A percentile compares a stretch with the other conserved stretches of the same genome.
phyloP scores from a whole-genome alignment of 192 early-diverging fungal species.

The Borealophlyctis nickersoniae region DNA sequence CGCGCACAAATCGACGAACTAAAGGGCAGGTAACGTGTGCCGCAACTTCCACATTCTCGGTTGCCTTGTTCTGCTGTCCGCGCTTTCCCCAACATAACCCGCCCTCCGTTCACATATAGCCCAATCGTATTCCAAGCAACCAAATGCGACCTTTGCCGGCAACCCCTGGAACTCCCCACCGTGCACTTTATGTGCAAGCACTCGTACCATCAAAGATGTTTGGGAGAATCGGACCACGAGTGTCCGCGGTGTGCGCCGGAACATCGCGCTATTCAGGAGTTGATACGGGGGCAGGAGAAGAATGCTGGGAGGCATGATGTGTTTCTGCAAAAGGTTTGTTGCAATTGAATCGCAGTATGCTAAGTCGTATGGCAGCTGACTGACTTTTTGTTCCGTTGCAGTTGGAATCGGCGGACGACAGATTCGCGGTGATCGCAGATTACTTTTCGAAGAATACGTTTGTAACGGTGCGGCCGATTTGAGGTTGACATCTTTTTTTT shows the following conservation, averaged over 20 bases:
- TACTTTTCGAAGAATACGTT: constrained; percentile 90
- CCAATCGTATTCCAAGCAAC: constrained; percentile 46
- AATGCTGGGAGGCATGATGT: constrained; percentile 74
- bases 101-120: constrained; percentile 15
- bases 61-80: background rate
- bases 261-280: constrained; percentile 77
- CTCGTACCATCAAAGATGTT: constrained; percentile 79
- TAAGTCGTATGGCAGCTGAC: too few species aligned
- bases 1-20: constrained; percentile 79
- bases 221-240: constrained; percentile 46
- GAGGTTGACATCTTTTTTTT: too few species aligned
- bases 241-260: constrained; percentile 73
- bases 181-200: constrained; percentile 95
- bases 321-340: constrained; percentile 70
- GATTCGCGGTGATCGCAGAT: constrained; percentile 83
- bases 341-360: too few species aligned
- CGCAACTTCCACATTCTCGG: background rate
- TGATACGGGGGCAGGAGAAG: constrained; percentile 72
- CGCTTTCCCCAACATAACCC: background rate
- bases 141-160: constrained; percentile 46
- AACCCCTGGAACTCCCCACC: constrained; percentile 78
- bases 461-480: constrained; percentile 5
- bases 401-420: constrained; percentile 72
- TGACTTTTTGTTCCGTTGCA: constrained; percentile 23
- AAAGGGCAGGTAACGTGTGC: constrained; percentile 52